Evolutionary conservation across 768 basidiomycete genomes (phyloP).

Genomic region (Psilocybe cubensis): DNA sequence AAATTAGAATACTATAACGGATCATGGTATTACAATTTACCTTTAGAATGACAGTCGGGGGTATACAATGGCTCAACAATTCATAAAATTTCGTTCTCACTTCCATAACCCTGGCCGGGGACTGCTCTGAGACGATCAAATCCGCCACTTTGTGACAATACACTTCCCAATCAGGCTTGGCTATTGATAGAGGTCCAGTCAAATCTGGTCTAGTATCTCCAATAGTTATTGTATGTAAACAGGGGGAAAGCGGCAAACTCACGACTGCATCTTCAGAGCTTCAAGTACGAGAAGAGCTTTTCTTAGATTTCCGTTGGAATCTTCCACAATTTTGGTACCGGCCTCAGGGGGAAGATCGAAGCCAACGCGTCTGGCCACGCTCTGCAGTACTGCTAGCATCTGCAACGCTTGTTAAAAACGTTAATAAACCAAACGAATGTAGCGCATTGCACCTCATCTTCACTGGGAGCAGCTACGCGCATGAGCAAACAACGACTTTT

Average conservation of each 20-base stretch:
- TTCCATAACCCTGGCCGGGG: constrained; percentile 87
- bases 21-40: constrained; percentile 42
- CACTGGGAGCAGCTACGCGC: constrained; percentile 86
- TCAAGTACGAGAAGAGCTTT: constrained; percentile 95
- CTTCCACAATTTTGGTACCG: constrained; percentile 72
- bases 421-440: constrained; percentile 3
- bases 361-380: constrained; percentile 79
- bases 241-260: constrained; percentile 29
- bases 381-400: constrained; percentile 81
- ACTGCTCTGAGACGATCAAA: constrained; percentile 87
- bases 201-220: constrained; percentile 71
- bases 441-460: constrained; percentile 61
- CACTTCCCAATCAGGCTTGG: constrained; percentile 99
- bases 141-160: constrained; percentile 94
- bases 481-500: constrained; percentile 93
- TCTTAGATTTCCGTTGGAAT: constrained; percentile 88
- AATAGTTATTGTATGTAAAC: background rate
- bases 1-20: background rate
- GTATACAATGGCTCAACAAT: constrained; percentile 95
- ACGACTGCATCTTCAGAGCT: constrained; percentile 97
- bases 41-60: constrained; percentile 89
- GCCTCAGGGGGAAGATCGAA: constrained; percentile 84
- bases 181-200: constrained; percentile 76
- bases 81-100: constrained; percentile 95
- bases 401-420: constrained; percentile 30